These are phyloP conservation scores for Cladorrhinum sp. DNA, from an alignment of 2,329 filamentous ascomycete genomes.

Conservation along the genomic window DNA sequence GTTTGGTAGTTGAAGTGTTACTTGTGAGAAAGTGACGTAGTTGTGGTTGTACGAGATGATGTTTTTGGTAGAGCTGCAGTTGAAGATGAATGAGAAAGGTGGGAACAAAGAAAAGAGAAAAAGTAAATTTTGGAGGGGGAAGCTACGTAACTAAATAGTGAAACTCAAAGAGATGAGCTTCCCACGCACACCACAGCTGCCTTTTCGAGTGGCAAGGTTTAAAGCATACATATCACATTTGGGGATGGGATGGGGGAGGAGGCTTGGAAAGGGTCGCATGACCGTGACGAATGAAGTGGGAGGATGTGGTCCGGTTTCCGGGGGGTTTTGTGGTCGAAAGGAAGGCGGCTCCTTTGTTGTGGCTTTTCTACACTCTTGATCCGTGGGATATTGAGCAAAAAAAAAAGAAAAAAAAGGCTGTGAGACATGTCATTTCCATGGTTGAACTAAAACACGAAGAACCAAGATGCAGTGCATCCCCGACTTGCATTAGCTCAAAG, in stretches of 20 bases:
- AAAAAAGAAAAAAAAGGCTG: background rate
- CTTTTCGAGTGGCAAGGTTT: constrained; percentile 11
- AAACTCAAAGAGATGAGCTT: constrained; percentile 5
- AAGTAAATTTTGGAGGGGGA: background rate
- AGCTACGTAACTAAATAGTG: constrained; percentile 4
- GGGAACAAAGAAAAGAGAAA: constrained; percentile 3
- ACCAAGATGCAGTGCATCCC: constrained; percentile 14
- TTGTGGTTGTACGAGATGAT: background rate
- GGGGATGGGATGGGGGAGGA: background rate
- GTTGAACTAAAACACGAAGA: constrained; percentile 3
- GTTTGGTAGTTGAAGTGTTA: constrained; percentile 8
- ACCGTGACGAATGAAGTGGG: constrained; percentile 16
- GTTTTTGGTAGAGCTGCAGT: background rate
- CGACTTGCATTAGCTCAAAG: constrained; percentile 20
- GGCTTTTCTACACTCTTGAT: background rate
- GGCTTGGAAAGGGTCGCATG: constrained; percentile 14
- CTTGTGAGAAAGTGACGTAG: background rate
- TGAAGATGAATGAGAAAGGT: background rate
- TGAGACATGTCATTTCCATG: constrained; percentile 4
- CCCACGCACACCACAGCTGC: too few relatives aligned
- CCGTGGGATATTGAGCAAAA: background rate
- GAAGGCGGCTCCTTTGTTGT: constrained; percentile 6
- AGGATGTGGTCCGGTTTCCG: constrained; percentile 3
- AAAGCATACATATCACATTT: too few relatives aligned
- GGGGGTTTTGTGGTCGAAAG: too few relatives aligned